Evolutionary conservation across 1,284 basidiomycete genomes (phyloP).

Genomic region (Puccinia polysora): DNA sequence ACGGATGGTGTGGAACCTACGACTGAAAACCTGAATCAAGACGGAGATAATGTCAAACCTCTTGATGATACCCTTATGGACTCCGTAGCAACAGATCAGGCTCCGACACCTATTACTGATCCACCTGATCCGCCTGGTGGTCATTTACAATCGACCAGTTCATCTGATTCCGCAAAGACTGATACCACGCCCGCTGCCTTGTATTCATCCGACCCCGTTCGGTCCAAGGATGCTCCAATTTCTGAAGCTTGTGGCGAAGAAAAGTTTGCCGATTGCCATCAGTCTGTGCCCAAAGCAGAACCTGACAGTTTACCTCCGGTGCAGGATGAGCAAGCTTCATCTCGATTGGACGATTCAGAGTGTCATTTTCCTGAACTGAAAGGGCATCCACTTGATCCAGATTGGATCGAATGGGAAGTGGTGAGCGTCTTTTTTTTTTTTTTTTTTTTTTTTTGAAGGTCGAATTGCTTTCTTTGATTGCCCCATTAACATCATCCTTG

Average conservation of each 20-base stretch:
- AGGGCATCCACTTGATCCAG: conserved; percentile 36
- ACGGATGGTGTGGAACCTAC: not conserved
- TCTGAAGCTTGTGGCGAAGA: not conserved
- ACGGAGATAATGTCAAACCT: too few species aligned
- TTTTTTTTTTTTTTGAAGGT: not conserved
- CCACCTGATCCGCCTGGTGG: too few species aligned
- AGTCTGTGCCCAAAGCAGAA: not conserved
- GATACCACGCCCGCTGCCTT: too few species aligned
- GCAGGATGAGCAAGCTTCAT: not conserved
- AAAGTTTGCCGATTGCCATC: too few species aligned
- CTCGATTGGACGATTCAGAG: not conserved
- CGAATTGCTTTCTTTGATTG: not conserved
- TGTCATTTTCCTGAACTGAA: conserved; percentile 13
- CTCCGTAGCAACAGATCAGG: too few species aligned
- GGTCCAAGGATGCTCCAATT: not conserved
- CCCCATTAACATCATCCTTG: not conserved
- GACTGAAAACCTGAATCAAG: too few species aligned
- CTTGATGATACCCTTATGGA: too few species aligned
- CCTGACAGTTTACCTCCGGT: not conserved
- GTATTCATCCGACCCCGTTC: too few species aligned
- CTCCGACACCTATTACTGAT: too few species aligned
- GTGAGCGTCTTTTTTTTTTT: conserved; percentile 2
- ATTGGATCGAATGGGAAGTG: conserved; percentile 44
- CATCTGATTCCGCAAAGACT: too few species aligned
- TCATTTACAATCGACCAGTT: too few species aligned